These are phyloP conservation scores for Colletotrichum tofieldiae DNA, from an alignment of 2,329 filamentous ascomycete genomes.

Conservation along the genomic window DNA sequence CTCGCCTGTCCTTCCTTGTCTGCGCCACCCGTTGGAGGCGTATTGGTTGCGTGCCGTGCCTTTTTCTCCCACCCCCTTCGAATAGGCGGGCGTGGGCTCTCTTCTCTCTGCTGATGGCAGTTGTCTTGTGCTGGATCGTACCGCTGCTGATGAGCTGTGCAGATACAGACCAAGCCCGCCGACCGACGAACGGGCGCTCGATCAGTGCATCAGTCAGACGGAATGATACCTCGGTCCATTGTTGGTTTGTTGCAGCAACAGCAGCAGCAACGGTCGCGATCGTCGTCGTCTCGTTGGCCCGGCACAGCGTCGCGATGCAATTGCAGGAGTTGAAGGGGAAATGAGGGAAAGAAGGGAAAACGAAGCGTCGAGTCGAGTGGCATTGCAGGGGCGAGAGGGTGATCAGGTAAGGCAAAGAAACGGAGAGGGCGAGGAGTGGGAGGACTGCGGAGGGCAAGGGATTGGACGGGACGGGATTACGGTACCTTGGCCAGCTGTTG, in stretches of 20 bases:
- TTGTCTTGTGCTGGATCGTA: constrained; percentile 18
- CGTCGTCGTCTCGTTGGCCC: constrained; percentile 15
- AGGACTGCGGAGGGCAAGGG: constrained; percentile 3
- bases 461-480: constrained; percentile 17
- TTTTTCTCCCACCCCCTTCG: background rate
- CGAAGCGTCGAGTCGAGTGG: constrained; percentile 33
- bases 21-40: constrained; percentile 27
- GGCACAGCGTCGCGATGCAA: constrained; percentile 25
- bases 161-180: constrained; percentile 6
- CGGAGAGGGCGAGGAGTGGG: background rate
- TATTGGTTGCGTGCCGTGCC: constrained; percentile 16
- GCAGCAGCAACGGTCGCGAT: background rate
- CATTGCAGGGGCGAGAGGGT: constrained; percentile 38
- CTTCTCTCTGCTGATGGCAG: constrained; percentile 11
- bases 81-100: background rate
- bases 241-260: constrained; percentile 2
- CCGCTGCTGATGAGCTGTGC: constrained; percentile 3
- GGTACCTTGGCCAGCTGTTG: constrained; percentile 62
- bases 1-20: constrained; percentile 24
- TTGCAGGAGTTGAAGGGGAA: constrained; percentile 40
- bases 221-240: constrained; percentile 20
- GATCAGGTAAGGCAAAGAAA: constrained; percentile 14
- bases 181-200: constrained; percentile 4
- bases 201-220: constrained; percentile 18
- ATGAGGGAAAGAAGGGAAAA: constrained; percentile 38